Evolutionary conservation across 495 filamentous ascomycete genomes (phyloP).

Genomic region (Amorphotheca resinae): DNA sequence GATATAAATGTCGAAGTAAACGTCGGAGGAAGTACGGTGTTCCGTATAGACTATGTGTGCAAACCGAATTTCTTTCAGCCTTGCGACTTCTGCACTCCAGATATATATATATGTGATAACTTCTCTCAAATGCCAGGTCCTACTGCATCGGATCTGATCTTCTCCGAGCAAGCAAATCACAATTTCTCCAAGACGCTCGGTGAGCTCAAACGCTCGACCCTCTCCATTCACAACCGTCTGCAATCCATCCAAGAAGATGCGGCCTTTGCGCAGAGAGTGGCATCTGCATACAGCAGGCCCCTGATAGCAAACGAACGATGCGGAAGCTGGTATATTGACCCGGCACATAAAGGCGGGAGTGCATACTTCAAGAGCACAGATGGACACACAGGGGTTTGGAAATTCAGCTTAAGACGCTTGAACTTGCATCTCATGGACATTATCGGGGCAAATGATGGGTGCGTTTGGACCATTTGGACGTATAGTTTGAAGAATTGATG

Average conservation of each 20-base stretch:
- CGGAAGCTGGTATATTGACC: conserved; percentile 88
- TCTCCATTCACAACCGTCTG: conserved; percentile 70
- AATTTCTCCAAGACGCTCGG: conserved; percentile 40
- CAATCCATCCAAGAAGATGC: conserved; percentile 58
- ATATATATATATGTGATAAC: not conserved
- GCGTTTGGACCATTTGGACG: conserved; percentile 8
- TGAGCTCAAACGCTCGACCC: conserved; percentile 56
- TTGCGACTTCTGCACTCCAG: not conserved
- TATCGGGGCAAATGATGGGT: conserved; percentile 53
- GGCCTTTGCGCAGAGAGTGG: conserved; percentile 47
- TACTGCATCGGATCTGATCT: conserved; percentile 29
- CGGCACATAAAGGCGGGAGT: conserved; percentile 48
- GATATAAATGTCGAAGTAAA: too few relatives aligned
- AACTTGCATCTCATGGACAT: conserved; percentile 67
- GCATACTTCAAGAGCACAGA: conserved; percentile 98
- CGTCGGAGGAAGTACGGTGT: too few relatives aligned
- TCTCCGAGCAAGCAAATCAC: conserved; percentile 37
- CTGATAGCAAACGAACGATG: conserved; percentile 89
- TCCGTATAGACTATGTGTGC: too few relatives aligned
- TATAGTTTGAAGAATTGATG: not conserved
- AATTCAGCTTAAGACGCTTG: conserved; percentile 69
- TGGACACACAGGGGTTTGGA: conserved; percentile 82
- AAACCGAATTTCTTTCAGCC: not conserved
- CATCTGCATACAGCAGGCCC: conserved; percentile 44
- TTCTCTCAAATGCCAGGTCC: conserved; percentile 7